Evolutionary conservation across 208 protist species (phyloP), one percentile per base, ranked within the genome.

Genomic region (Acanthamoeba triangularis): DNA sequence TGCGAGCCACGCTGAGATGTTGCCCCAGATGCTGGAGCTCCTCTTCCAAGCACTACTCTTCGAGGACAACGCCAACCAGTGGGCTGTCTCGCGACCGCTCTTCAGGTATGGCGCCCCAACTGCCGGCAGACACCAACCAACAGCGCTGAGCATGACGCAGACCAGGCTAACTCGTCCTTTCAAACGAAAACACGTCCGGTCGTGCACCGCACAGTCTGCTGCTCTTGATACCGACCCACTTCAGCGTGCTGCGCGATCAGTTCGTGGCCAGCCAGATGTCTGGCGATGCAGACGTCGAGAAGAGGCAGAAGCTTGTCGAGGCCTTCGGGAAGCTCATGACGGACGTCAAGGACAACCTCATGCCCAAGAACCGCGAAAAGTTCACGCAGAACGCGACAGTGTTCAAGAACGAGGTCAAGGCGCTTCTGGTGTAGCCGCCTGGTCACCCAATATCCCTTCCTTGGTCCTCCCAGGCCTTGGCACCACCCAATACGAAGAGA

Each of bases 381-480:
- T 98, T 98, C 67, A 97, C 95, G 18, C 88, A 96, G 44, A 98
- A 98, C 93, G 49, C 98, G 16, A 96, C 95, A 5, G 85, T 87
- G 2, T 98, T 98, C 76, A 95, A 95, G 61, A 72, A 96, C 91
- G 95, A 98, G 37, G 90, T 96, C 28, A 96, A 96, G 69, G n/a
- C 35, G 23, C n/a, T 97, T 20, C 65, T 98, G 47, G 69, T 61
- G 30, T 91, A 11, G 7, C 44, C 2, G 44, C 10, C 0, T 47
- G 44, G 44, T 47, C 44, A 11, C 44, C n/a, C 44, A 47, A 47
- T 7, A n/a, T 47, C 44, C 44, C 2, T 7, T 47, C 44, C 2
- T 0, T 47, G 44, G 44, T 47, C 10, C 44, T 47, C 44, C 10
- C 44, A 47, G 37, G 37, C 37, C 37, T 41, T 41, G 37, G 37